Evolutionary conservation across 2,329 filamentous ascomycete species (phyloP).

Genomic region (Aspergillus sp.): DNA sequence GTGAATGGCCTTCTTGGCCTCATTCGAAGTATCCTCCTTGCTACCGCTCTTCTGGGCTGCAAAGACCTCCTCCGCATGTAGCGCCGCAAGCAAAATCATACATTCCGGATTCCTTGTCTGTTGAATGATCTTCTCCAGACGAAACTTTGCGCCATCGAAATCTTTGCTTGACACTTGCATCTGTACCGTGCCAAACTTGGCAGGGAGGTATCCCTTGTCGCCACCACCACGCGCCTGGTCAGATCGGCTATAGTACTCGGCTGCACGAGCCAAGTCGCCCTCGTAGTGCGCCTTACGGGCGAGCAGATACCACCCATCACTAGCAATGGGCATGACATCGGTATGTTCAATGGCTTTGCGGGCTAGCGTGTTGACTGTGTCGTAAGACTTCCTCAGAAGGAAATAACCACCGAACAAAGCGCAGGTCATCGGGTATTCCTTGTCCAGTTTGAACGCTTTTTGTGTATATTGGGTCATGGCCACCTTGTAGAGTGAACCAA

Average conservation of each 20-base stretch:
- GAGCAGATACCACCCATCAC: conserved; percentile 94
- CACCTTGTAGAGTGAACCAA: conserved; percentile 79
- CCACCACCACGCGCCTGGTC: conserved; percentile 87
- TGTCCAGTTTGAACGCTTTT: conserved; percentile 89
- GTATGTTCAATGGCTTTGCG: conserved; percentile 93
- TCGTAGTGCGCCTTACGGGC: conserved; percentile 86
- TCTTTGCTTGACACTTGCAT: conserved; percentile 80
- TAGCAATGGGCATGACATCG: conserved; percentile 92
- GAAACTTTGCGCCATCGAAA: conserved; percentile 84
- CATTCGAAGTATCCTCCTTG: conserved; percentile 84
- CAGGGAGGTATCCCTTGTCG: conserved; percentile 87
- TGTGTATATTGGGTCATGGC: conserved; percentile 94
- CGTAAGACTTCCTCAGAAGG: conserved; percentile 71
- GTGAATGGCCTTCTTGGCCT: conserved; percentile 79
- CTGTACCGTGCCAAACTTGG: conserved; percentile 91
- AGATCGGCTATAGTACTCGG: conserved; percentile 81
- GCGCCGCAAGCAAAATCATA: conserved; percentile 83
- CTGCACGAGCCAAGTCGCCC: conserved; percentile 68
- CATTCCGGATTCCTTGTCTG: conserved; percentile 78
- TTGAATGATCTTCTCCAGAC: conserved; percentile 89
- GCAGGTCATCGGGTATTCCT: conserved; percentile 83
- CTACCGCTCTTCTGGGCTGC: conserved; percentile 67
- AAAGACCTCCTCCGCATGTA: conserved; percentile 95
- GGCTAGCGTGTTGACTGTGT: conserved; percentile 78
- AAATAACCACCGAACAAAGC: conserved; percentile 90